Conservation (phyloP, 306 rosid genomes). For the Citrullus colocynthis region DNA sequence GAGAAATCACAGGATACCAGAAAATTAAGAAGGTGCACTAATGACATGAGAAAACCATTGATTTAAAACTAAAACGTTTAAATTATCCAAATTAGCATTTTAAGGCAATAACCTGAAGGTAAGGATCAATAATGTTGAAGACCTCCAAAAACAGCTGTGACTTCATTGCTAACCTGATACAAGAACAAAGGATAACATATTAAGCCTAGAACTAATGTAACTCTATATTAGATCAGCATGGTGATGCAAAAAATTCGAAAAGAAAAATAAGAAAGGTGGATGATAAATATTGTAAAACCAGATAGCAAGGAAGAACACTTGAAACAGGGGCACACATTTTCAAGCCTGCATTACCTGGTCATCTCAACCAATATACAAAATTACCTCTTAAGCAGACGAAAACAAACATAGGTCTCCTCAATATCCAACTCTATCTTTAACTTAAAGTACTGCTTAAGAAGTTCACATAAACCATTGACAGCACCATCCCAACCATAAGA, state of each 20-base stretch:
- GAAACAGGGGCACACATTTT: conserved; percentile 3
- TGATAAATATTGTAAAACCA: neutral
- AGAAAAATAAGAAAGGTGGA: neutral
- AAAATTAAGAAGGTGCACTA: neutral
- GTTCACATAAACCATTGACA: conserved; percentile 39
- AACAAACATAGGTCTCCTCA: conserved; percentile 83
- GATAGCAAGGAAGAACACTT: neutral
- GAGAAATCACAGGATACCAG: neutral
- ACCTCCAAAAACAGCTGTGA: conserved; percentile 49
- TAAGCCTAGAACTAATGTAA: neutral
- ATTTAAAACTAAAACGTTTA: neutral
- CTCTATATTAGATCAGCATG: neutral
- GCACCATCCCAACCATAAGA: conserved; percentile 37
- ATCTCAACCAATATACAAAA: conserved; percentile 2
- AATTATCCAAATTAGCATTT: neutral
- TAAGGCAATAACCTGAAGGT: conserved; percentile 62
- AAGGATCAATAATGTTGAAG: conserved; percentile 41
- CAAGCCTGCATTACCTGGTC: neutral
- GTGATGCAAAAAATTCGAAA: neutral
- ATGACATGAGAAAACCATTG: neutral
- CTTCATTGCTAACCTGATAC: conserved; percentile 57
- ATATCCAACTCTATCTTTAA: conserved; percentile 56
- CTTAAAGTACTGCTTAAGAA: conserved; percentile 64
- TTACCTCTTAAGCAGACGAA: conserved; percentile 74
- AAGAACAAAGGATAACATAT: conserved; percentile 6